Evolutionary conservation across 495 filamentous ascomycete species (phyloP).

Genomic region (Penicillium paradoxum): DNA sequence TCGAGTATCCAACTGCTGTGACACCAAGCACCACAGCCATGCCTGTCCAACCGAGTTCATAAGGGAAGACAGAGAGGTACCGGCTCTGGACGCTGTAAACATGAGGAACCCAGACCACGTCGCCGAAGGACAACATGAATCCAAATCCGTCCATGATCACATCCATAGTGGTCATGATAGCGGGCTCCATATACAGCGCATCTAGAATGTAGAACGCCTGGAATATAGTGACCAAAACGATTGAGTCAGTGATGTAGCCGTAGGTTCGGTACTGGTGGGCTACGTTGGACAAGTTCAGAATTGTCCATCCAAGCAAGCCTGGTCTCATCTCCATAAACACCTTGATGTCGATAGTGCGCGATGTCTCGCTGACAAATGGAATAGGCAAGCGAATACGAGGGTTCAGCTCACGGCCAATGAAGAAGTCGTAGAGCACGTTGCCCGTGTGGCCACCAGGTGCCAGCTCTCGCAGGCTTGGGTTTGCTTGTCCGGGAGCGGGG

Average conservation of each 20-base stretch:
- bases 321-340: conserved; percentile 85
- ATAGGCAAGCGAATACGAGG: conserved; percentile 76
- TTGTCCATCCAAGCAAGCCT: conserved; percentile 83
- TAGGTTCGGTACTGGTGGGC: conserved; percentile 82
- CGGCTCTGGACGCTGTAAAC: conserved; percentile 78
- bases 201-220: conserved; percentile 86
- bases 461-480: conserved; percentile 64
- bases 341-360: conserved; percentile 78
- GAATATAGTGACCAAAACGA: conserved; percentile 71
- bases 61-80: conserved; percentile 82
- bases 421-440: conserved; percentile 91
- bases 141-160: conserved; percentile 94
- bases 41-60: conserved; percentile 64
- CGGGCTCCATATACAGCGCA: conserved; percentile 81
- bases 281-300: conserved; percentile 80
- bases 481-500: conserved; percentile 55
- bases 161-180: conserved; percentile 94
- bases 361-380: conserved; percentile 51
- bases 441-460: conserved; percentile 78
- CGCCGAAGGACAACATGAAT: conserved; percentile 94
- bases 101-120: conserved; percentile 91
- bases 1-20: conserved; percentile 67
- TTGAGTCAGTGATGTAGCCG: conserved; percentile 82
- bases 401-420: conserved; percentile 95
- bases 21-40: conserved; percentile 58